These are phyloP conservation scores for Sugiyamaella sp. DNA, from an alignment of 1,139 yeast species.

Conservation along the genomic window DNA sequence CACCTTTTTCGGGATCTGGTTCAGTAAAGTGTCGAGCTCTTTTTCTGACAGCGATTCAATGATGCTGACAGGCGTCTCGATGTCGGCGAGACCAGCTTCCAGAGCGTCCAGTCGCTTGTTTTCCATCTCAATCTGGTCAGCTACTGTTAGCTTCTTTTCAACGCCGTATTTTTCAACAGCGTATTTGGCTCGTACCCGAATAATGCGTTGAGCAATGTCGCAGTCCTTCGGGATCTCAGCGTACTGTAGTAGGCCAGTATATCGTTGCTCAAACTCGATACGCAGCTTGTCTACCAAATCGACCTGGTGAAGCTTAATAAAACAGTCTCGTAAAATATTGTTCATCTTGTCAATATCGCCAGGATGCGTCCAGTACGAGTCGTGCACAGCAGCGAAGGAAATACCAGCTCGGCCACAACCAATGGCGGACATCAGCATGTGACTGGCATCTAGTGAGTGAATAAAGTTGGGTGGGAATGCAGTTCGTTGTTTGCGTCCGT, in stretches of 20 bases:
- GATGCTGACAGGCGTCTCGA: slow-evolving; percentile 72
- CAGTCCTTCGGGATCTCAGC: slow-evolving; percentile 57
- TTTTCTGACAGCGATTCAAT: slow-evolving; percentile 45
- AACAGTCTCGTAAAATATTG: slow-evolving; percentile 70
- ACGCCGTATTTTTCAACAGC: slow-evolving; percentile 38
- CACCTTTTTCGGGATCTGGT: slow-evolving; percentile 23
- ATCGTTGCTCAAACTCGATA: slow-evolving; percentile 80
- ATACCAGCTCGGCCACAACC: slow-evolving; percentile 69
- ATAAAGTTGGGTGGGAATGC: slow-evolving; percentile 97
- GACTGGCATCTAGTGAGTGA: slow-evolving; percentile 96
- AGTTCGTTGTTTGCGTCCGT: slow-evolving; percentile 83
- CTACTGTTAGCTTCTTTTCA: slow-evolving; percentile 61
- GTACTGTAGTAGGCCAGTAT: slow-evolving; percentile 65
- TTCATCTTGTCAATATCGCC: slow-evolving; percentile 78
- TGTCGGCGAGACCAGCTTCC: slow-evolving; percentile 56
- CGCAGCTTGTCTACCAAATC: slow-evolving; percentile 71
- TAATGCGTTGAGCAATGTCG: slow-evolving; percentile 56
- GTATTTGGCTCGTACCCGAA: slow-evolving; percentile 48
- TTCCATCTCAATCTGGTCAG: slow-evolving; percentile 77
- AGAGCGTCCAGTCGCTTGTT: slow-evolving; percentile 57
- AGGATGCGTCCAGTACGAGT: slow-evolving; percentile 98
- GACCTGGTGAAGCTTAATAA: slow-evolving; percentile 73
- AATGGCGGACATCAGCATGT: slow-evolving; percentile 88
- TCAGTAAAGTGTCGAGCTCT: slow-evolving; percentile 34
- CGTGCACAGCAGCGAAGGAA: slow-evolving; percentile 96